phyloP scores from a whole-genome alignment of 176 grass and related monocot genomes.

The Pontederia crassipes region DNA sequence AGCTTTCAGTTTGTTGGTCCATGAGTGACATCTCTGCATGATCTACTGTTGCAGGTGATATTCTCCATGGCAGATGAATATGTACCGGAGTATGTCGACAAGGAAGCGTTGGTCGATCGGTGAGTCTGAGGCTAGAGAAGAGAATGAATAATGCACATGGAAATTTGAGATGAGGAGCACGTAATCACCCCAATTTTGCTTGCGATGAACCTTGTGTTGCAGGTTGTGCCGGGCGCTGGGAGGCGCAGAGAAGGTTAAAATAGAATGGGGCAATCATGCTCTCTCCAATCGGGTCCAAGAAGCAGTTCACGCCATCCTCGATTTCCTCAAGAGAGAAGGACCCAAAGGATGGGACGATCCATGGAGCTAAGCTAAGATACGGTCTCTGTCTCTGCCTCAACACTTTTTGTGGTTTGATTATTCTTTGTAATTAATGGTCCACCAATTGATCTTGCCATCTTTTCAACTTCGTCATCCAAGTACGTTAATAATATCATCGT shows the following conservation, averaged over 20 bases:
- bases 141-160: no score
- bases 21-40: neutral
- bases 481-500: no score
- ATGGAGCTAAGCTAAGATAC: slow-evolving; percentile 42
- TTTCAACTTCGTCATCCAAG: no score
- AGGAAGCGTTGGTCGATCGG: slow-evolving; percentile 77
- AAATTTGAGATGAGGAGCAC: no score
- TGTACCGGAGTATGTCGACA: slow-evolving; percentile 89
- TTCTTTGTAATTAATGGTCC: no score
- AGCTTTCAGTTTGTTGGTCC: neutral
- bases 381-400: no score
- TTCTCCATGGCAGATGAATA: slow-evolving; percentile 98
- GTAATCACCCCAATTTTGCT: no score
- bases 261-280: slow-evolving; percentile 84
- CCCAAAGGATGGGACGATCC: slow-evolving; percentile 98
- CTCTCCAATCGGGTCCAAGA: slow-evolving; percentile 92
- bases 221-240: slow-evolving; percentile 73
- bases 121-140: slow-evolving; percentile 8
- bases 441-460: no score
- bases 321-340: slow-evolving; percentile 97
- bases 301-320: slow-evolving; percentile 75
- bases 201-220: neutral
- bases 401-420: no score
- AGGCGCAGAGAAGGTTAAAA: slow-evolving; percentile 85
- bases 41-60: slow-evolving; percentile 52